Percentiles rank a stretch among this genome's conserved stretches.
These are phyloP conservation scores for Rhodomyrtus tomentosa DNA, from an alignment of 345 rosid genomes.

Conservation along the genomic window DNA sequence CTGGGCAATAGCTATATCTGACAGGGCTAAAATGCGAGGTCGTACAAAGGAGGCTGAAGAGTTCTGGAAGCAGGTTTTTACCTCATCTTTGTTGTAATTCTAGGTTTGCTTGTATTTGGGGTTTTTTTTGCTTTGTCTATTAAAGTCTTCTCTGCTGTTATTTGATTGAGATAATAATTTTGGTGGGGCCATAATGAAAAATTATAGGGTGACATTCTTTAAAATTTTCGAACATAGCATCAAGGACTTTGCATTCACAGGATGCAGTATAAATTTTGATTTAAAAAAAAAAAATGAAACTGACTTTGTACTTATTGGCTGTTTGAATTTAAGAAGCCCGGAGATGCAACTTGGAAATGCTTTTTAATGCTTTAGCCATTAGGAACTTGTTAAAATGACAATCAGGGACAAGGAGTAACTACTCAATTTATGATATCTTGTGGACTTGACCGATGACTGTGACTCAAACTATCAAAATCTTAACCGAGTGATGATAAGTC, in stretches of 20 bases:
- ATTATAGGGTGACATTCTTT: neutral
- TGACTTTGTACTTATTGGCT: neutral
- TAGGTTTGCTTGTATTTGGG: neutral
- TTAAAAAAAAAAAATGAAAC: neutral
- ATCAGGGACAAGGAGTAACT: neutral
- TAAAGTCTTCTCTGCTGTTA: neutral
- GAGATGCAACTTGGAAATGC: neutral
- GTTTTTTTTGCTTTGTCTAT: neutral
- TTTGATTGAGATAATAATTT: neutral
- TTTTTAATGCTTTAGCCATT: neutral
- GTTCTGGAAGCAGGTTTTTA: slow-evolving; percentile 80
- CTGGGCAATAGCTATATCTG: slow-evolving; percentile 99
- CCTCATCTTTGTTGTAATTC: neutral
- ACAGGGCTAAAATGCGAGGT: slow-evolving; percentile 98
- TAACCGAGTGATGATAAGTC: neutral
- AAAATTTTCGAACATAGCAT: neutral
- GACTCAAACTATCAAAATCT: neutral
- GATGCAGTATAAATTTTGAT: neutral
- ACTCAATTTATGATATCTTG: neutral
- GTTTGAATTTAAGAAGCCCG: neutral
- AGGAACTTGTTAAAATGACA: neutral
- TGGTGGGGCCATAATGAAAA: neutral
- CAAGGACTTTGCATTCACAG: neutral
- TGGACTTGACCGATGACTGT: neutral
- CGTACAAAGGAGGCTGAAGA: slow-evolving; percentile 99